Evolutionary conservation across 1,284 basidiomycete genomes (phyloP).

Genomic region (Gomphus bonarii): DNA sequence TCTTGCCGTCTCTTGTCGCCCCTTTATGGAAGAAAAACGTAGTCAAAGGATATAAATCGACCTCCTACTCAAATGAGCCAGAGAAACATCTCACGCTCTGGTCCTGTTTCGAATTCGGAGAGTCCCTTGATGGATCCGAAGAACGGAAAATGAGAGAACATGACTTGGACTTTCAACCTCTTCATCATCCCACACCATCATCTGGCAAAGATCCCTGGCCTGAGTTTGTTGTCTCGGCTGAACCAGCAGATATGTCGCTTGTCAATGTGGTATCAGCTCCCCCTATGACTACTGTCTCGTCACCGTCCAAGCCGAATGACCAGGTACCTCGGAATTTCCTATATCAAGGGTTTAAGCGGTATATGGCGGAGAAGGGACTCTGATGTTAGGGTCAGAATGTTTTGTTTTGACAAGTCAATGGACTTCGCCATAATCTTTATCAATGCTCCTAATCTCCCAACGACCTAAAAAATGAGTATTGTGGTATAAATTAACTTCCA

Average conservation of each 20-base stretch:
- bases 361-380: neutral
- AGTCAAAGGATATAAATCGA: neutral
- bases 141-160: neutral
- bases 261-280: neutral
- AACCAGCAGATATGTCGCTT: neutral
- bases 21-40: neutral
- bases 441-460: neutral
- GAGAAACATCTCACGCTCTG: neutral
- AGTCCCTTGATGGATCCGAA: neutral
- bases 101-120: neutral
- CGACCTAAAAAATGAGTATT: too few species aligned
- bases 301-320: neutral
- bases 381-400: neutral
- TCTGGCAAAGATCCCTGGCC: neutral
- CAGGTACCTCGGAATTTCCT: neutral
- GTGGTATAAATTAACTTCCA: too few species aligned
- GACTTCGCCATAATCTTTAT: neutral
- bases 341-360: neutral
- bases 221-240: neutral
- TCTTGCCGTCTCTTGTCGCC: neutral
- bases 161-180: constrained; percentile 1
- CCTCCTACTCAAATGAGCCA: neutral
- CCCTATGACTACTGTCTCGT: neutral
- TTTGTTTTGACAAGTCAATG: too few species aligned
- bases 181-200: neutral